A percentile compares a stretch with the other conserved stretches of the same genome.
These are phyloP conservation scores for Suhomyces terraborum DNA, from an alignment of 1,139 yeast genomes.

Conservation along the genomic window DNA sequence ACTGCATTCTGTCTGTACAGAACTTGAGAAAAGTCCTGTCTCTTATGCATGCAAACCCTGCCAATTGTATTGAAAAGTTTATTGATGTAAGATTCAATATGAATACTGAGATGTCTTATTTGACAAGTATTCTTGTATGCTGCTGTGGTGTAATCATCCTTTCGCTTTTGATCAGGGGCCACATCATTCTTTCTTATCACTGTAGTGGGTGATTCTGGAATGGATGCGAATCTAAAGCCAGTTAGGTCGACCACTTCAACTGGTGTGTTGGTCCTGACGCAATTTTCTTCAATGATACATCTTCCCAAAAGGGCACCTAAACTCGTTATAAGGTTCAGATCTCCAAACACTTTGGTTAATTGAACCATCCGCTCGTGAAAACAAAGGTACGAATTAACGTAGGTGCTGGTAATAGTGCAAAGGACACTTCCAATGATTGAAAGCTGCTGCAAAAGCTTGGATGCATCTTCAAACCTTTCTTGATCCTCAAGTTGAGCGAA, in stretches of 20 bases:
- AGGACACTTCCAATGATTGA: conserved; percentile 41
- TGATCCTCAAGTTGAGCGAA: conserved; percentile 28
- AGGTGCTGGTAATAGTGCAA: conserved; percentile 53
- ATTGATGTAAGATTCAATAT: conserved; percentile 53
- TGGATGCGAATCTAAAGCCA: conserved; percentile 19
- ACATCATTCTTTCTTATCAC: conserved; percentile 23
- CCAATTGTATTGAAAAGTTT: conserved; percentile 43
- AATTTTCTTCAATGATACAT: conserved; percentile 57
- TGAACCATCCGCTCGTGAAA: conserved; percentile 52
- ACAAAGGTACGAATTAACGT: conserved; percentile 51
- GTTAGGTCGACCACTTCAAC: conserved; percentile 50
- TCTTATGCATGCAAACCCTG: conserved; percentile 45
- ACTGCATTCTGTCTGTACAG: conserved; percentile 44
- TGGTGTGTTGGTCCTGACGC: conserved; percentile 51
- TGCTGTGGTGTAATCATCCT: conserved; percentile 47
- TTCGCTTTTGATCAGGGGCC: conserved; percentile 6
- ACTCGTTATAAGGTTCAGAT: conserved; percentile 25
- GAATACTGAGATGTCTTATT: conserved; percentile 51
- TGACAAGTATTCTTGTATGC: conserved; percentile 63
- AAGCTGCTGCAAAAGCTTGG: conserved; percentile 36
- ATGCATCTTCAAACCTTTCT: conserved; percentile 23
- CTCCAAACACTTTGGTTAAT: conserved; percentile 46
- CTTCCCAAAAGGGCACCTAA: conserved; percentile 51
- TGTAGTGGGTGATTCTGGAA: conserved; percentile 5
- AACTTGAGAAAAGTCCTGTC: conserved; percentile 42